A percentile compares a stretch with the other conserved stretches of the same genome.
These are phyloP conservation scores for Plasmodium vivax DNA, from an alignment of 169 alveolate genomes.

Conservation along the genomic window DNA sequence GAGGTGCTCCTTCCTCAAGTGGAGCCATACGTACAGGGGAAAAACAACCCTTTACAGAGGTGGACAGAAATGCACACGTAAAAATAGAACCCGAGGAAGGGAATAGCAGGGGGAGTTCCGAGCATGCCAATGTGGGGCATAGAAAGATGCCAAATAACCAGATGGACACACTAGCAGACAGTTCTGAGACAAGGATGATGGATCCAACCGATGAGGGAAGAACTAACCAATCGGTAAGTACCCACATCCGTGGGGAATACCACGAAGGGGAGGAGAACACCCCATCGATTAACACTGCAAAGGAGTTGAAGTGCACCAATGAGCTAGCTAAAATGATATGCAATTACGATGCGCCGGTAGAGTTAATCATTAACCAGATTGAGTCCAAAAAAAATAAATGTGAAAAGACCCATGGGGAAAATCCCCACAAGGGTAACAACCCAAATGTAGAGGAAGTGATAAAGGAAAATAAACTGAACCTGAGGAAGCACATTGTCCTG, in stretches of 20 bases:
- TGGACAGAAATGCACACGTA: background rate
- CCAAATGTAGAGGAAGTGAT: background rate
- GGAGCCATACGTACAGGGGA: background rate
- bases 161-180: background rate
- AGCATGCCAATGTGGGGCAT: background rate
- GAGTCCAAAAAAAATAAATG: background rate
- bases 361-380: background rate
- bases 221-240: background rate
- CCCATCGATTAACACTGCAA: background rate
- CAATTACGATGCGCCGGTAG: constrained; percentile 3
- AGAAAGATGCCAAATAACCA: background rate
- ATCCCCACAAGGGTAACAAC: background rate
- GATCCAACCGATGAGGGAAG: background rate
- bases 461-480: constrained; percentile 28
- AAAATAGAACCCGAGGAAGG: background rate
- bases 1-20: background rate
- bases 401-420: background rate
- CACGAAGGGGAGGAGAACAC: background rate
- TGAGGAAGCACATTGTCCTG: constrained; percentile 26
- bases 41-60: background rate
- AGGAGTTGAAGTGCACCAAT: background rate
- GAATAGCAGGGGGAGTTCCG: background rate
- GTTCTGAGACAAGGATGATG: background rate
- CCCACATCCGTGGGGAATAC: background rate
- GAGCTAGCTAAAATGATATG: background rate